Conservation (phyloP, 371 early-diverging fungal genomes). For the Lichtheimia ornata region DNA sequence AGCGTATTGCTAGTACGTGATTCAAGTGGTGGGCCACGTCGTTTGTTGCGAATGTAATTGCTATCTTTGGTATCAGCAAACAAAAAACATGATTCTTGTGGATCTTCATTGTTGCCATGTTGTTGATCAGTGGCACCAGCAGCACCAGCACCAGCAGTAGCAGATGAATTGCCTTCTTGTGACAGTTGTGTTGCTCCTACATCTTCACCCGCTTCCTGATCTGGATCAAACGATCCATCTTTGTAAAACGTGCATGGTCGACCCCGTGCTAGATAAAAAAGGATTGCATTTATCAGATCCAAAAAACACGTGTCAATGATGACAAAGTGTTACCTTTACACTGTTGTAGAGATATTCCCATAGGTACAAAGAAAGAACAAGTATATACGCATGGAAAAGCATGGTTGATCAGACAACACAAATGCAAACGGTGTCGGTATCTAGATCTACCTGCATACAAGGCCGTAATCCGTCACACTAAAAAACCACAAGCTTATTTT, state of each 20-base stretch:
- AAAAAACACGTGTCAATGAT: too few species aligned
- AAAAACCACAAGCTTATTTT: constrained; percentile 4
- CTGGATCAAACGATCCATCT: constrained; percentile 27
- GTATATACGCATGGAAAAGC: too few species aligned
- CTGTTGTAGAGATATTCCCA: not conserved
- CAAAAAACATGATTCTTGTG: constrained; percentile 7
- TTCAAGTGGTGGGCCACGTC: constrained; percentile 16
- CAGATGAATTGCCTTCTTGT: not conserved
- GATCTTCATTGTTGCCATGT: not conserved
- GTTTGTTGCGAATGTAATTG: constrained; percentile 13
- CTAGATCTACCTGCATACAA: constrained; percentile 51
- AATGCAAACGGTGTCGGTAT: not conserved
- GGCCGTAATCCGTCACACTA: constrained; percentile 57
- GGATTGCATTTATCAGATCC: not conserved
- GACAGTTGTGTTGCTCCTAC: not conserved
- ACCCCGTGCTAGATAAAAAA: constrained; percentile 19
- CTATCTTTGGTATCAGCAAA: constrained; percentile 21
- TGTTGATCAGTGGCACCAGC: not conserved
- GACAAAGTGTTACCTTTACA: constrained; percentile 15
- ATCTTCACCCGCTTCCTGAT: constrained; percentile 7
- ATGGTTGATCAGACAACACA: constrained; percentile 1
- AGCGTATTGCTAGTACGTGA: constrained; percentile 18
- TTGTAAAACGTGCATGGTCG: constrained; percentile 32
- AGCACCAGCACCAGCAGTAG: not conserved
- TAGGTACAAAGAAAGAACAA: too few species aligned